Conservation (phyloP, 225 moss, liverwort and hornwort species). For the Pseudisothecium myosuroides region DNA sequence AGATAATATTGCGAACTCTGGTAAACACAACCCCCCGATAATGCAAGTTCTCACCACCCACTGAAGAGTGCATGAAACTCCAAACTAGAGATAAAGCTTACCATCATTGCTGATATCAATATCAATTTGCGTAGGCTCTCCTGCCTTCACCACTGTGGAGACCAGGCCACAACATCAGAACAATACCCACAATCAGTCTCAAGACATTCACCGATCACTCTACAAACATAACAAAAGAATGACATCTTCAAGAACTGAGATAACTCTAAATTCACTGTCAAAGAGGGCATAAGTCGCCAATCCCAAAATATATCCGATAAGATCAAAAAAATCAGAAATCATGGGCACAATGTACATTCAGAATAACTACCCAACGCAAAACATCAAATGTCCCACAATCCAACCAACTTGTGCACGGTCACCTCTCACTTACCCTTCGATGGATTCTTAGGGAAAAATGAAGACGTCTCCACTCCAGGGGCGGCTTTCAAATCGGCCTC, state of each 20-base stretch:
- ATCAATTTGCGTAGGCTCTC: conserved; percentile 61
- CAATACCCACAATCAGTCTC: background rate
- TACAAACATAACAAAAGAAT: background rate
- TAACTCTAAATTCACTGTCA: background rate
- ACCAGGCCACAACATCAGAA: background rate
- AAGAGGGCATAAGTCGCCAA: background rate
- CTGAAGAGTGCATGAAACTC: background rate
- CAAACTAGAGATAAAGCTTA: background rate
- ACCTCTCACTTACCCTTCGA: conserved; percentile 42
- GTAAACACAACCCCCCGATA: background rate
- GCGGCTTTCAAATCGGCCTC: conserved; percentile 50
- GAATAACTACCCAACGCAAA: background rate
- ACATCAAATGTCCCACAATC: background rate
- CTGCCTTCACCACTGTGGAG: conserved; percentile 64
- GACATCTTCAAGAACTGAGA: background rate
- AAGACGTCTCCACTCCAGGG: conserved; percentile 54
- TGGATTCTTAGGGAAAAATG: conserved; percentile 59
- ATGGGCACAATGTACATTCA: background rate
- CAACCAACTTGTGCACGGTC: background rate
- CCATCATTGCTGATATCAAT: conserved; percentile 78
- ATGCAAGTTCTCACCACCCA: background rate
- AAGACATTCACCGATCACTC: background rate
- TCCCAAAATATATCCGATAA: background rate
- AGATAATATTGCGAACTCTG: background rate
- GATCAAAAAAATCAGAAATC: background rate